These are phyloP conservation scores for Erodium chrysanthum DNA, from an alignment of 441 rosid species.

Conservation along the genomic window DNA sequence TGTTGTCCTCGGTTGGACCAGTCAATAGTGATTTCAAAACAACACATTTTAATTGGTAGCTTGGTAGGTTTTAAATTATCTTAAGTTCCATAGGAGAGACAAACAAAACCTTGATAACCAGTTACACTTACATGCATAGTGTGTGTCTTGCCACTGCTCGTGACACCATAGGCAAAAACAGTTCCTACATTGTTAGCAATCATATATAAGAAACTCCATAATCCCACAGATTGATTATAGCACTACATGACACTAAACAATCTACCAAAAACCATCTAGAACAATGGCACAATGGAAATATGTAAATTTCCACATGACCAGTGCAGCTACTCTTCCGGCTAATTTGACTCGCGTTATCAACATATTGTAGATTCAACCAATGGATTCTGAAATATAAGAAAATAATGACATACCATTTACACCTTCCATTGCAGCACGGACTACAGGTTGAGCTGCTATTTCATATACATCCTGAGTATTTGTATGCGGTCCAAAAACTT, in stretches of 20 bases:
- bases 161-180: constrained; percentile 97
- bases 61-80: not conserved
- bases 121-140: constrained; percentile 82
- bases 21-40: not conserved
- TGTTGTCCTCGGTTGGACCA: not conserved
- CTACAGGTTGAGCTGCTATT: constrained; percentile 87
- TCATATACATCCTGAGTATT: constrained; percentile 75
- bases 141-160: constrained; percentile 98
- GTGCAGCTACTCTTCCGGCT: not conserved
- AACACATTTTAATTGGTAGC: not conserved
- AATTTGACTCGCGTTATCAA: not conserved
- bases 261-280: not conserved
- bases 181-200: constrained; percentile 54
- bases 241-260: not conserved
- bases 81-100: not conserved
- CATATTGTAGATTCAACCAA: not conserved
- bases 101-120: not conserved
- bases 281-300: not conserved
- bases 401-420: constrained; percentile 53
- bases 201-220: not conserved
- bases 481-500: constrained; percentile 81
- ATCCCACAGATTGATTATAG: not conserved
- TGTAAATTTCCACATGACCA: not conserved
- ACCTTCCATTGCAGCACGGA: constrained; percentile 98
- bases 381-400: constrained; percentile 12